phyloP scores from a whole-genome alignment of 345 rosid genomes.

The Pugionium cornutum region DNA sequence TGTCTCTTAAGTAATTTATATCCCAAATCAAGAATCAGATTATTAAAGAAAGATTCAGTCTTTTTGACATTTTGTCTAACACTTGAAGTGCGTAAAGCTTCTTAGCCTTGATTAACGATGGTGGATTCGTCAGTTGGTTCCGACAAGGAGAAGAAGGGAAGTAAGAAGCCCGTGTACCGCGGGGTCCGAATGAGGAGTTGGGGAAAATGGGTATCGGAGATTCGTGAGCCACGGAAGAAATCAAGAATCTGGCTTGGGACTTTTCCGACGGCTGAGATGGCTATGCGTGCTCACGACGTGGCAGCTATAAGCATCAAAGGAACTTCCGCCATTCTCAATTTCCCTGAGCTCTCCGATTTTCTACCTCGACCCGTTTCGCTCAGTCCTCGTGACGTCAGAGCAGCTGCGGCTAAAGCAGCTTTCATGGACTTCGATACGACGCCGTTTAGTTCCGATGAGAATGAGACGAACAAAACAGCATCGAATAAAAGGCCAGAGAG shows the following conservation, averaged over 20 bases:
- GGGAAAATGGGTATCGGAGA: constrained; percentile 99
- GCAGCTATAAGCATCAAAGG: constrained; percentile 89
- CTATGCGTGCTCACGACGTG: constrained; percentile 97
- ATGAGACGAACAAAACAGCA: not conserved
- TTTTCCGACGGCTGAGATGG: constrained; percentile 88
- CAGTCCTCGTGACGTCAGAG: constrained; percentile 81
- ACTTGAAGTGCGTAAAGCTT: constrained; percentile 8
- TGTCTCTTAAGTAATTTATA: constrained; percentile 9
- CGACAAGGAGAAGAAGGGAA: constrained; percentile 32
- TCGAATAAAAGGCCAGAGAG: constrained; percentile 1
- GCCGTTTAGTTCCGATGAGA: not conserved
- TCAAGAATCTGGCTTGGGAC: constrained; percentile 97
- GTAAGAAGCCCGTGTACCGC: constrained; percentile 62
- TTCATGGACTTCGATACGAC: constrained; percentile 48
- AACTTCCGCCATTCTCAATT: constrained; percentile 74
- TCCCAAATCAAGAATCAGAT: not conserved
- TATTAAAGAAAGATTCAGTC: not conserved
- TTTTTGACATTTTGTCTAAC: constrained; percentile 25
- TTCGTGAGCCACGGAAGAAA: constrained; percentile 91
- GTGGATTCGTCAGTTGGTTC: constrained; percentile 24
- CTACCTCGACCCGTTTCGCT: constrained; percentile 73
- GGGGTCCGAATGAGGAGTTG: constrained; percentile 92
- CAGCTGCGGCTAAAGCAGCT: constrained; percentile 93
- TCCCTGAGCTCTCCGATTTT: constrained; percentile 67
- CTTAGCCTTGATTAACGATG: not conserved